Evolutionary conservation across 1,284 basidiomycete species (phyloP).

Genomic region (Papiliotrema fonsecae): DNA sequence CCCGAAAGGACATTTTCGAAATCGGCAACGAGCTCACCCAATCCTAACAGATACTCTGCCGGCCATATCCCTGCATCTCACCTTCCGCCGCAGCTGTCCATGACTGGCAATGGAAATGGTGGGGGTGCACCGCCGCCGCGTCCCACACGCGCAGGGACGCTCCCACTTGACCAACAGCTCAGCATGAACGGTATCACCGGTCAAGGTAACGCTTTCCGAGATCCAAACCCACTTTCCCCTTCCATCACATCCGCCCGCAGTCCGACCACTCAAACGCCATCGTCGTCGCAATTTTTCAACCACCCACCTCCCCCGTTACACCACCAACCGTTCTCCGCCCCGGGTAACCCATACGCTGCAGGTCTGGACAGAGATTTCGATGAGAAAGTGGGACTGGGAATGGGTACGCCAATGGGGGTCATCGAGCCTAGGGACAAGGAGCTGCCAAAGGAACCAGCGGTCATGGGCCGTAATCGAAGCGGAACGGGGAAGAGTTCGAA

Average conservation of each 20-base stretch:
- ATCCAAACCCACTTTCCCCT: conserved; percentile 2
- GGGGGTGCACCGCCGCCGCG: conserved; percentile 29
- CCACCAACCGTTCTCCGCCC: conserved; percentile 32
- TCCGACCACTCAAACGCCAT: conserved; percentile 4
- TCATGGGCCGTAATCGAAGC: conserved; percentile 42
- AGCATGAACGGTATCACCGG: background rate
- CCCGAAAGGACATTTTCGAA: conserved; percentile 15
- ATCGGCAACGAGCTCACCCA: conserved; percentile 38
- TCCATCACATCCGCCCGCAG: conserved; percentile 3
- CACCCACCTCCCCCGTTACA: conserved; percentile 22
- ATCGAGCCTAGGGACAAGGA: conserved; percentile 36
- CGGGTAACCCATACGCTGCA: conserved; percentile 28
- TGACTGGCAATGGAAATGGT: conserved; percentile 7
- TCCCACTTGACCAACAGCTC: conserved; percentile 35
- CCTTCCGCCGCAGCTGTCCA: background rate
- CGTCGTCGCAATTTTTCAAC: conserved; percentile 14
- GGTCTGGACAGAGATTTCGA: conserved; percentile 35
- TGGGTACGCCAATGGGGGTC: conserved; percentile 29
- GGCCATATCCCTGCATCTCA: conserved; percentile 20
- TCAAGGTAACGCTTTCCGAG: conserved; percentile 8
- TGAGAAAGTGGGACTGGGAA: conserved; percentile 31
- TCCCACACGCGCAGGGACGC: conserved; percentile 43
- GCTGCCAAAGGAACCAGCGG: conserved; percentile 32
- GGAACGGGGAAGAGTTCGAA: conserved; percentile 47
- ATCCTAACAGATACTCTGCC: conserved; percentile 42